Evolutionary conservation across 495 filamentous ascomycete species (phyloP).

Genomic region (Neurospora sp.): DNA sequence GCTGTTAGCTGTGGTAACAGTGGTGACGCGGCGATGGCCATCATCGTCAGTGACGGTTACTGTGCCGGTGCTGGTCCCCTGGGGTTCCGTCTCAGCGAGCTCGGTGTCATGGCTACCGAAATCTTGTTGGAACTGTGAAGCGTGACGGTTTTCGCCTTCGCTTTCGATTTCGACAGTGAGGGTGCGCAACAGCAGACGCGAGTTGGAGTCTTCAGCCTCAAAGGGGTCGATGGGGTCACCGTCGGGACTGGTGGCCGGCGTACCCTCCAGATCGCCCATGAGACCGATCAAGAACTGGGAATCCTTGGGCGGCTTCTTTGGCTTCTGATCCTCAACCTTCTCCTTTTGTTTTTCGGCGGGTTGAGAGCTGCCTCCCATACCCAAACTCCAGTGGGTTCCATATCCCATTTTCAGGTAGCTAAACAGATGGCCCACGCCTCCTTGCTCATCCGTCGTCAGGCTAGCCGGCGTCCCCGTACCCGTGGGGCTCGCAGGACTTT

Average conservation of each 20-base stretch:
- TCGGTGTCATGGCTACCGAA: slow-evolving; percentile 32
- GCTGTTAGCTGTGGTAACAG: slow-evolving; percentile 4
- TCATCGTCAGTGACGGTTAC: not conserved
- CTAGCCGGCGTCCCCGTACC: not conserved
- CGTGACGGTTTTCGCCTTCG: slow-evolving; percentile 21
- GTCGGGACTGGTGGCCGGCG: slow-evolving; percentile 10
- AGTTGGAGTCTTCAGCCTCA: slow-evolving; percentile 24
- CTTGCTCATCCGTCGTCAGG: not conserved
- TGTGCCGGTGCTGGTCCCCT: not conserved
- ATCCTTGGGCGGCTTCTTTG: slow-evolving; percentile 6
- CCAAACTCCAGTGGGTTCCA: slow-evolving; percentile 43
- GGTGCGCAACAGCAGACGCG: slow-evolving; percentile 35
- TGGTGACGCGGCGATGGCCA: slow-evolving; percentile 4
- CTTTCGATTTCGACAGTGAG: slow-evolving; percentile 41
- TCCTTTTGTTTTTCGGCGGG: slow-evolving; percentile 2
- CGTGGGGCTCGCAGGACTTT: not conserved
- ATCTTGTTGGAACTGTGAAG: slow-evolving; percentile 32
- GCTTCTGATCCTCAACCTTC: not conserved
- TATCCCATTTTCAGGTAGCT: slow-evolving; percentile 47
- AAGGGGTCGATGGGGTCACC: slow-evolving; percentile 8
- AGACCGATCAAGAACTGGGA: slow-evolving; percentile 68
- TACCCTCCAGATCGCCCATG: slow-evolving; percentile 46
- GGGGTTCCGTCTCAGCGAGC: slow-evolving; percentile 7
- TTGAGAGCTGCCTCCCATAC: slow-evolving; percentile 11
- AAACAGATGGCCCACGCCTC: slow-evolving; percentile 34